Evolutionary conservation across 148 eudicot species (phyloP), one percentile per base, ranked within the genome.

Genomic region (Nepenthes mirabilis): DNA sequence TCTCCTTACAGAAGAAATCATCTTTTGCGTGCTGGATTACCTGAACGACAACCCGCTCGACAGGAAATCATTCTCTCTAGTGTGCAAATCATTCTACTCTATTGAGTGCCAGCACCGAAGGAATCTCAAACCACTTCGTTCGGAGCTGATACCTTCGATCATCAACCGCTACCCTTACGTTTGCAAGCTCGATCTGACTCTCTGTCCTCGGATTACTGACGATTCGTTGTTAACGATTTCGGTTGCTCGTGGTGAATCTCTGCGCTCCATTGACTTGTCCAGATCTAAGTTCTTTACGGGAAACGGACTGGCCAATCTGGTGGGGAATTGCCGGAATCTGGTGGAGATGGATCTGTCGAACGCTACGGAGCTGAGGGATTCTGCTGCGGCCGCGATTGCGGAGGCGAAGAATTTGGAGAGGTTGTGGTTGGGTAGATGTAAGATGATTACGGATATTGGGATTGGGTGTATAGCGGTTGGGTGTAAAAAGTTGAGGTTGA

Each of bases 381-480:
- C 63, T 1, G 86, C 77, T 0, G 78, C 78, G 23, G 86, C 90
- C 0, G 86, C 83, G 12, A 74, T 91, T 48, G 94, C 90, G 1
- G 88, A 79, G 70, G 95, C 86, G 2, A 80, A 61, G 84, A 77
- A 71, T 58, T 60, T 91, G 77, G 86, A 88, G 75, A 83, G 52
- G 59, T 66, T 91, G 80, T 78, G 79, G 77, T 64, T 91, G 59
- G 81, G 72, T 51, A 78, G 97, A 80, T 91, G 97, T 67, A 91
- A 85, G 59, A 13, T 72, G 63, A 61, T 91, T n/a, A 91, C 93
- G 2, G 97, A 91, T 80, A 88, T 91, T 36, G 97, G 97, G 62
- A 80, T 91, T 58, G 96, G 96, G 8, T 91, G 97, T 85, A 75
- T 91, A 58, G 97, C 97, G 9, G 96, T 91, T 47, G 97, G 97